phyloP scores from a whole-genome alignment of 1,284 basidiomycete species.

The Tilletia indica region DNA sequence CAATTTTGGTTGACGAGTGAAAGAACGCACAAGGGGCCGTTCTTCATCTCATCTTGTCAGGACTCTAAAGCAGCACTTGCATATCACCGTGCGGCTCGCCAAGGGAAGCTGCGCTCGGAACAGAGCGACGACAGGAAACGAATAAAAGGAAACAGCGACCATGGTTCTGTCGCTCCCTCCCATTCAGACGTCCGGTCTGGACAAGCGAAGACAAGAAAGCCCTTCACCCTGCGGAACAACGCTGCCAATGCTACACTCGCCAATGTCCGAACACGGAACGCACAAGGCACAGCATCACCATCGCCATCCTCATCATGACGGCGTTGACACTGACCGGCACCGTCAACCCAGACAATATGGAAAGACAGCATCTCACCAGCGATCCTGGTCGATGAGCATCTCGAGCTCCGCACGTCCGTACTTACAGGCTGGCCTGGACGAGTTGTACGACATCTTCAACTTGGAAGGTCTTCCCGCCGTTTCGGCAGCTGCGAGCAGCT shows the following conservation, averaged over 20 bases:
- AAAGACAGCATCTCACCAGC: neutral
- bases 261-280: neutral
- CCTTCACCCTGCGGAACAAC: too few relatives aligned
- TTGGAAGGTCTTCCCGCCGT: neutral
- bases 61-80: too few relatives aligned
- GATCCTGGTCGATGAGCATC: constrained; percentile 11
- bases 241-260: too few relatives aligned
- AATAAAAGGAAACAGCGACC: neutral
- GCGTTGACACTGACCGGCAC: neutral
- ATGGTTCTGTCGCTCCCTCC: neutral
- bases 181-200: neutral
- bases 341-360: neutral
- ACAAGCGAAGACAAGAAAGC: too few relatives aligned
- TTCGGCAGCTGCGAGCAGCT: neutral
- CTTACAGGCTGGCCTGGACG: constrained; percentile 11
- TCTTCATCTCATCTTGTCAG: too few relatives aligned
- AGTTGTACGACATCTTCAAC: constrained; percentile 19
- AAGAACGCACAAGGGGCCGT: too few relatives aligned
- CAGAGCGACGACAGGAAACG: too few relatives aligned
- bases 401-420: constrained; percentile 4
- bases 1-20: too few relatives aligned
- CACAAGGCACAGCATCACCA: neutral
- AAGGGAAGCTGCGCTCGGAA: too few relatives aligned
- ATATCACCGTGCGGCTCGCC: too few relatives aligned
- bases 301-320: neutral